Evolutionary conservation across 768 basidiomycete species (phyloP).

Genomic region (Rhodosporidiobolus sp.): DNA sequence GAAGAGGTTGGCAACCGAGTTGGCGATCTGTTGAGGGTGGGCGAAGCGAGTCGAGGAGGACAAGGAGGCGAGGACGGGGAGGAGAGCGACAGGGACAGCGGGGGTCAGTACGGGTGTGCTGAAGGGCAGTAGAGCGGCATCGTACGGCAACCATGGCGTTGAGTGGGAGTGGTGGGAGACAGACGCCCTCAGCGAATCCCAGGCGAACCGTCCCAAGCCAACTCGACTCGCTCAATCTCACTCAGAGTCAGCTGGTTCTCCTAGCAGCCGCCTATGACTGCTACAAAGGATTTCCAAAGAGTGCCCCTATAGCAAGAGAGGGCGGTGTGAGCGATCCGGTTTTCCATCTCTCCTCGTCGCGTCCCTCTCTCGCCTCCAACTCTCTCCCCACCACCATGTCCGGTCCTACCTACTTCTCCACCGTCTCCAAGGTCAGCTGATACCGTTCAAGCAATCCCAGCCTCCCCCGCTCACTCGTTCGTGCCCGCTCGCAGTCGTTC

Average conservation of each 20-base stretch:
- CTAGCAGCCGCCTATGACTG: too few relatives aligned
- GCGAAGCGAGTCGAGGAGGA: neutral
- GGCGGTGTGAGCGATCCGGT: too few relatives aligned
- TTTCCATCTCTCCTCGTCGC: too few relatives aligned
- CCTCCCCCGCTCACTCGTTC: neutral
- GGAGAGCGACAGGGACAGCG: neutral
- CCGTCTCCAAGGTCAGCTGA: slow-evolving; percentile 37
- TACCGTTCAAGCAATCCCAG: too few relatives aligned
- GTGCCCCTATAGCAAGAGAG: too few relatives aligned
- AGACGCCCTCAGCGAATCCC: too few relatives aligned
- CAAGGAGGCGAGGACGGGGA: neutral
- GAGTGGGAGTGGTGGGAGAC: too few relatives aligned
- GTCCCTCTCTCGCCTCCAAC: neutral
- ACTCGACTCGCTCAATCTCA: neutral
- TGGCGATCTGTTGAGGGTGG: slow-evolving; percentile 60
- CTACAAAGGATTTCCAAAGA: too few relatives aligned
- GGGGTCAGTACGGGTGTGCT: too few relatives aligned
- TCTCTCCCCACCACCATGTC: slow-evolving; percentile 28
- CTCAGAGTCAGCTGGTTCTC: neutral
- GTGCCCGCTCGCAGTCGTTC: slow-evolving; percentile 68
- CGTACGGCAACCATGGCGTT: too few relatives aligned
- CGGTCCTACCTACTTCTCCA: slow-evolving; percentile 43
- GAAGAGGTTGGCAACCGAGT: slow-evolving; percentile 45
- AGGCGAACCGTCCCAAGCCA: too few relatives aligned
- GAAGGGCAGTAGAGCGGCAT: too few relatives aligned